These are phyloP conservation scores for Xylariaceae sp. DNA, from an alignment of 2,329 filamentous ascomycete genomes.

Conservation along the genomic window DNA sequence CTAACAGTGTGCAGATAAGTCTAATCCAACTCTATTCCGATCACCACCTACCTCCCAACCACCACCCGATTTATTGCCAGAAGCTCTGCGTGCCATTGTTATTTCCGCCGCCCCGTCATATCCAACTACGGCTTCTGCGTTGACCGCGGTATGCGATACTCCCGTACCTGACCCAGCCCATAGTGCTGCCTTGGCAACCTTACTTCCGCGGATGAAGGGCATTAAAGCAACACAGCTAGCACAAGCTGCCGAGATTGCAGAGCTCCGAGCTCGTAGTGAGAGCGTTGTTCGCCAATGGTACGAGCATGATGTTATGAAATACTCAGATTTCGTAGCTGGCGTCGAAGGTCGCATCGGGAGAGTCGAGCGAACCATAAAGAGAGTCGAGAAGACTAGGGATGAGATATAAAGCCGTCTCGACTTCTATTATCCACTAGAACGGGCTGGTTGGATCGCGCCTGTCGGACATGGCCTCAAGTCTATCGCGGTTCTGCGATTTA, in stretches of 20 bases:
- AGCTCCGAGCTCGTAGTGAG: constrained; percentile 59
- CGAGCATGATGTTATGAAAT: constrained; percentile 62
- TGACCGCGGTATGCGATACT: constrained; percentile 52
- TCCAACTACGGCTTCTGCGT: constrained; percentile 49
- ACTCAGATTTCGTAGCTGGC: constrained; percentile 63
- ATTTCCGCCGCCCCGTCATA: constrained; percentile 52
- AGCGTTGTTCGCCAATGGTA: constrained; percentile 64
- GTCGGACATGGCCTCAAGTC: not conserved
- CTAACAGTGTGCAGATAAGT: constrained; percentile 39
- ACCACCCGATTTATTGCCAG: constrained; percentile 46
- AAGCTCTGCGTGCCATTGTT: constrained; percentile 49
- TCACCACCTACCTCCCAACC: constrained; percentile 40
- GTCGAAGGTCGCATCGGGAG: constrained; percentile 62
- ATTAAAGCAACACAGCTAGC: constrained; percentile 55
- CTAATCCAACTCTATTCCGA: constrained; percentile 51
- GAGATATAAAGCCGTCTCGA: constrained; percentile 32
- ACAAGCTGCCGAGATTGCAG: constrained; percentile 57
- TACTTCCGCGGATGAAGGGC: constrained; percentile 57
- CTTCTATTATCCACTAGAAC: not conserved
- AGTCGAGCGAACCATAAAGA: constrained; percentile 59
- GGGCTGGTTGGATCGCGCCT: not conserved
- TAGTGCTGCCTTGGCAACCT: constrained; percentile 50
- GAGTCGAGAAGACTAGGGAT: constrained; percentile 55
- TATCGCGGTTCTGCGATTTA: not conserved
- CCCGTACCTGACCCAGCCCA: constrained; percentile 51